These are phyloP conservation scores for Podospora conica DNA, from an alignment of 495 filamentous ascomycete genomes.

Conservation along the genomic window DNA sequence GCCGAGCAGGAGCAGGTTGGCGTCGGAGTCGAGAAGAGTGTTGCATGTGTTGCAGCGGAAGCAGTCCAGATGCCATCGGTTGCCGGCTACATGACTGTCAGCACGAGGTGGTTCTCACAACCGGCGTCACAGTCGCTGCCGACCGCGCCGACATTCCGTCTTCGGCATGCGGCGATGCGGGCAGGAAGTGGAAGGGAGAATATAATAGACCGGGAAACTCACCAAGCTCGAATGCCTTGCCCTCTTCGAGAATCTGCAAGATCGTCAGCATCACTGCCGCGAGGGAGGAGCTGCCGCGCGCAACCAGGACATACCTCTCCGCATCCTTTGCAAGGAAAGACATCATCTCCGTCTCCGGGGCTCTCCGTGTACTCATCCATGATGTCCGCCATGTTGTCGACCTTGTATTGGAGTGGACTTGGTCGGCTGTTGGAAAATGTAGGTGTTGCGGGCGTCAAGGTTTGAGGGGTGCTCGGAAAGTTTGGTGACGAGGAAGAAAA, in stretches of 20 bases:
- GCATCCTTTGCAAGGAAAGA: conserved; percentile 94
- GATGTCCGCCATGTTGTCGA: conserved; percentile 2
- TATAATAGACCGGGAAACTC: conserved; percentile 33
- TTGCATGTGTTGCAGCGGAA: conserved; percentile 97
- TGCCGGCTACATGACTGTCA: conserved; percentile 63
- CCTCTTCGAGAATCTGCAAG: conserved; percentile 83
- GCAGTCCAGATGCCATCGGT: conserved; percentile 98
- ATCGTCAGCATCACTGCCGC: background rate
- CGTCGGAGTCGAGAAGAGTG: conserved; percentile 94
- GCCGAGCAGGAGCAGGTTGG: conserved; percentile 92
- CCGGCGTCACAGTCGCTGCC: background rate
- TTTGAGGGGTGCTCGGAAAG: background rate
- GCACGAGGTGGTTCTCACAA: background rate
- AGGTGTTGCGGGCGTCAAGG: background rate
- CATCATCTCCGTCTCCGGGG: conserved; percentile 82
- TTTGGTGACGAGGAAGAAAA: background rate
- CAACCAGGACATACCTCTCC: conserved; percentile 63
- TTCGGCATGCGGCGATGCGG: background rate
- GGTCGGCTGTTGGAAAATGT: background rate
- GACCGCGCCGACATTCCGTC: background rate
- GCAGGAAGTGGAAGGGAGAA: background rate
- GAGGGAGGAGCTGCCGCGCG: background rate
- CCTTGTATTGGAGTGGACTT: background rate
- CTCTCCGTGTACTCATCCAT: conserved; percentile 68
- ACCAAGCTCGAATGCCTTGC: conserved; percentile 98